Evolutionary conservation across 2,329 filamentous ascomycete species (phyloP).

Genomic region (Trichocomaceae sp.): DNA sequence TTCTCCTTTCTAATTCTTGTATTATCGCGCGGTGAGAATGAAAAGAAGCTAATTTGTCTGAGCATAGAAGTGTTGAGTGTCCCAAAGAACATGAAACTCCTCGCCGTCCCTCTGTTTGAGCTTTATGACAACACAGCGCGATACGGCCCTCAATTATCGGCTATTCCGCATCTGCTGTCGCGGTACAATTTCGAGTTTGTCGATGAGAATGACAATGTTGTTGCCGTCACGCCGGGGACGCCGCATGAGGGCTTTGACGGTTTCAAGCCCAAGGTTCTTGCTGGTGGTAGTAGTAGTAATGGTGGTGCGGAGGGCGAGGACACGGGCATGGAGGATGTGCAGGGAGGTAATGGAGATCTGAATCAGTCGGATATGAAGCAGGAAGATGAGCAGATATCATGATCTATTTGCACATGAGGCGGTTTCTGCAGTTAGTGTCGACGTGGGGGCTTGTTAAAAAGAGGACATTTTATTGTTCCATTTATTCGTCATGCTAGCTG

Average conservation of each 20-base stretch:
- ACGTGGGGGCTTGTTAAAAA: no score
- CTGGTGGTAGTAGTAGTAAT: conserved; percentile 34
- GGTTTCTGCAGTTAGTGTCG: no score
- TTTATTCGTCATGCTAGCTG: no score
- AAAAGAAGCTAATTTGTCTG: neutral
- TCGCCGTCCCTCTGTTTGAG: conserved; percentile 94
- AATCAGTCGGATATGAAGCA: neutral
- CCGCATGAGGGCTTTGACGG: conserved; percentile 53
- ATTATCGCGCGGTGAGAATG: neutral
- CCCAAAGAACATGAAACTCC: conserved; percentile 98
- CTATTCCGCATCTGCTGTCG: conserved; percentile 89
- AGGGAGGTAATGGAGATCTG: conserved; percentile 8
- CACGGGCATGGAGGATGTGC: conserved; percentile 31
- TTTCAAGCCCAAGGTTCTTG: conserved; percentile 60
- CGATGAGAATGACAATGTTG: conserved; percentile 82
- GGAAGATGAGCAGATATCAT: conserved; percentile 8
- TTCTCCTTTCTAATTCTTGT: neutral
- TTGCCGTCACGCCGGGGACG: conserved; percentile 73
- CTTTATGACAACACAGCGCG: conserved; percentile 94
- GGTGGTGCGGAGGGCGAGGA: conserved; percentile 31
- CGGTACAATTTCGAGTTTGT: conserved; percentile 97
- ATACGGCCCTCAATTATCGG: conserved; percentile 92
- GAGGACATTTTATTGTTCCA: no score
- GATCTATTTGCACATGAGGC: neutral
- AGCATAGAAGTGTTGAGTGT: conserved; percentile 83